Base-by-base conservation (phyloP, 805 yeast species). In the Candida awuae region DNA sequence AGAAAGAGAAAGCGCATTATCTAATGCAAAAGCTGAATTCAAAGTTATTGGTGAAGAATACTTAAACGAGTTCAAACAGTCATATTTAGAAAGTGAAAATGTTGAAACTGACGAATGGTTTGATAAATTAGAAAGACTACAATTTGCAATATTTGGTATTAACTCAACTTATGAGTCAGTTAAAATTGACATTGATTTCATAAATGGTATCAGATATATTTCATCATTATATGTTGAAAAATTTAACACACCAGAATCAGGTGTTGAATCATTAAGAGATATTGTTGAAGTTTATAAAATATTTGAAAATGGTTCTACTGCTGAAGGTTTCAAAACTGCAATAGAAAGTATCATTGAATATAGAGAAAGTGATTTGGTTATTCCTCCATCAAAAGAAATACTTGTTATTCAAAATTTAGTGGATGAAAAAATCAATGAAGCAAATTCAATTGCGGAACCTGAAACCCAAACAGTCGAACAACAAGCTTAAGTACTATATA, bases 81-180 rank as follows among this genome's bases (percentile, higher is more conserved):
- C 67, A 39, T 87, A 83, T 59, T 57, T 85, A 27, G 65, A 62
- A 23, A 68, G 73, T 14, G 73, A 75, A 25, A 66, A 68, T 40
- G 79, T 64, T 56, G 84, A 71, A 41, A 57, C 67, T 27, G 66
- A 59, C 35, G 81, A 73, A 44, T 71, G 74, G 59, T 77, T 75
- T 54, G 86, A 78, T 39, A 77, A 77, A 53, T 66, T 88, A 42
- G 78, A 76, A 41, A 77, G 97, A 55, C 70, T 87, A 50, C 94
- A 84, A 58, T 75, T 69, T 50, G 88, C 94, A 0, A 58, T 86
- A 21, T 88, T 78, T 54, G 96, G 96, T n/a, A 82, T 87, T 40
- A 76, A 77, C 43, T 85, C 84, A 21, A 76, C 75, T 38, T 65
- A 77, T 34, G 79, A 71, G 39, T 75, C 75, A 39, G 71, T 79